Conservation (phyloP, 2,329 filamentous ascomycete genomes). For the Ophiosphaerella herpotricha region DNA sequence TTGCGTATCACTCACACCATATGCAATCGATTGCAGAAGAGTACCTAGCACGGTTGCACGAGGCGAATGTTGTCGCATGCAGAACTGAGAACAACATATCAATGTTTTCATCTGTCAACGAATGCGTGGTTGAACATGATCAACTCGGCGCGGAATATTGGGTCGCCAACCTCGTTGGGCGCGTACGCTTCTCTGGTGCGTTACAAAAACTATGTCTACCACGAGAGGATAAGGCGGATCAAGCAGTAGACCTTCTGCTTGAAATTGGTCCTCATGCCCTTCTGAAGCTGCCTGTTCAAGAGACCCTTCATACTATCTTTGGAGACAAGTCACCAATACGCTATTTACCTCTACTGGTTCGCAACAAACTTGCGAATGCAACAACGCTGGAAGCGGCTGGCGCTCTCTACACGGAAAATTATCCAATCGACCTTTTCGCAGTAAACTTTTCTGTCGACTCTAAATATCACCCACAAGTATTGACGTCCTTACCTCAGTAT, state of each 20-base stretch:
- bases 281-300: constrained; percentile 10
- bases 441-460: constrained; percentile 12
- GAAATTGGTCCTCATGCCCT: constrained; percentile 19
- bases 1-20: constrained; percentile 54
- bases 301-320: constrained; percentile 1
- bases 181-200: constrained; percentile 17
- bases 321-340: not conserved
- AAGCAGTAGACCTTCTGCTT: constrained; percentile 6
- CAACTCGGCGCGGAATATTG: constrained; percentile 29
- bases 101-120: constrained; percentile 24
- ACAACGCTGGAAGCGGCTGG: constrained; percentile 12
- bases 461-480: constrained; percentile 5
- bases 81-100: not conserved
- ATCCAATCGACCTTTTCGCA: constrained; percentile 6
- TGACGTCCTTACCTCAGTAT: constrained; percentile 37
- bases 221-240: too few species aligned
- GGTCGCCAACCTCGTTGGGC: constrained; percentile 27
- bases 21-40: constrained; percentile 35
- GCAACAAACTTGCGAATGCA: constrained; percentile 7
- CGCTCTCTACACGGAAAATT: not conserved
- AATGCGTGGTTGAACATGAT: constrained; percentile 1
- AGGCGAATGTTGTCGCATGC: constrained; percentile 3
- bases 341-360: constrained; percentile 6
- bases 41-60: constrained; percentile 15
- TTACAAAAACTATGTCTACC: constrained; percentile 1